Base-by-base conservation (phyloP, 2,329 filamentous ascomycete species). In the Diaporthe humulicola region DNA sequence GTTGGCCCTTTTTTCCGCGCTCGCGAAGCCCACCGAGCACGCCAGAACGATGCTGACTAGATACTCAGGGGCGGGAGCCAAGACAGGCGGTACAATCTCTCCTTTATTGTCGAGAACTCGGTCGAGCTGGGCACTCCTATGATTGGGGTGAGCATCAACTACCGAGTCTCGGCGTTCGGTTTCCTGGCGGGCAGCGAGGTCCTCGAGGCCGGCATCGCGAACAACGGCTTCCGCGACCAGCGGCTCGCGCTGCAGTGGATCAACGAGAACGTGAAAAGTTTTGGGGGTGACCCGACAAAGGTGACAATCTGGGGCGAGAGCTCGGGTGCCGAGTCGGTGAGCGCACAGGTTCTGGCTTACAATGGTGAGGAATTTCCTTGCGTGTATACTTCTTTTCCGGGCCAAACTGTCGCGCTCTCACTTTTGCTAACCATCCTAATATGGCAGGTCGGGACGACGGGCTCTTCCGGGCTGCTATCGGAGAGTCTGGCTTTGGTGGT, bases 11-110 rank as follows among this genome's bases (percentile, higher is more conserved):
- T 12, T 7, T 25, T 19, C 25, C 42, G 42, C 42, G 8, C 28
- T 33, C 19, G 10, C 4, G 3, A 6, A 38, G 19, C 22, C 42
- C 61, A 17, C 36, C 42, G 42, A 66, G 28, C 19, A 33, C 17
- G 45, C 22, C 1, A n/a, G 45, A n/a, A 38, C 42, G 14, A 9
- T 67, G 22, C 64, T 67, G 19, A 50, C 17, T 12, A 79, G 78
- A 64, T 14, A 52, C 8, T 40, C 45, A 67, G 64, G 79, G 82
- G 82, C 3, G 78, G 78, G 22, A 79, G 79, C 80, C 40, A 79
- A 75, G 86, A 90, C 72, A 80, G 84, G 42, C 85, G 90, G 38
- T 93, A 93, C 79, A 93, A 93, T 76, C 83, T 92, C 48, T 90
- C 89, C 14, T 90, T 88, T 73, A 88, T 92, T 42, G 88, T 93